These are phyloP conservation scores for Dissophora globulifera DNA, from an alignment of 192 early-diverging fungal species.

Conservation along the genomic window DNA sequence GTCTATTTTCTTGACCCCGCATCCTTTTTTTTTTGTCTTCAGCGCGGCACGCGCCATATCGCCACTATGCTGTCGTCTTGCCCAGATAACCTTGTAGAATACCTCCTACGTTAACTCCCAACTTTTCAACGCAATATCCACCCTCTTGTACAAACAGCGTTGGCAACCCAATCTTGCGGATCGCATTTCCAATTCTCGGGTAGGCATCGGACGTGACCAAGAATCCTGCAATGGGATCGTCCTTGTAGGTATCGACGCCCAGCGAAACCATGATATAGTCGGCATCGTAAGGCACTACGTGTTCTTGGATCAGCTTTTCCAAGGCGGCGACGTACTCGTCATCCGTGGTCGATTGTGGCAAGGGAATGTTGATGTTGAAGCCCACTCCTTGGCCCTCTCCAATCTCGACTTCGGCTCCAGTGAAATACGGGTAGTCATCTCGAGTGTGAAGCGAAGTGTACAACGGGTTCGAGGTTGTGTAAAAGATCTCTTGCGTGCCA, in stretches of 20 bases:
- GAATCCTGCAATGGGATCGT: slow-evolving; percentile 63
- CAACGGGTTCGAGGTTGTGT: slow-evolving; percentile 63
- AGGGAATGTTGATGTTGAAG: slow-evolving; percentile 75
- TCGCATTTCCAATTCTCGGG: slow-evolving; percentile 49
- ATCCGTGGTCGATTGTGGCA: slow-evolving; percentile 63
- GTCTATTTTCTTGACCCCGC: too few relatives aligned
- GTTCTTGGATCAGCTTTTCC: slow-evolving; percentile 49
- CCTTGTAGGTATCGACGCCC: slow-evolving; percentile 73
- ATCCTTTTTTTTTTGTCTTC: background rate
- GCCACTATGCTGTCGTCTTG: slow-evolving; percentile 2
- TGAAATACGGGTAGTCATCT: slow-evolving; percentile 74
- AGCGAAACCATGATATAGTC: slow-evolving; percentile 70
- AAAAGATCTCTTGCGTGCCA: slow-evolving; percentile 68
- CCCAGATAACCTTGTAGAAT: slow-evolving; percentile 58
- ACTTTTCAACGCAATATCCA: slow-evolving; percentile 62
- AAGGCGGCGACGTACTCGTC: slow-evolving; percentile 66
- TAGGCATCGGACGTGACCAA: slow-evolving; percentile 53
- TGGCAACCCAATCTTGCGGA: slow-evolving; percentile 53
- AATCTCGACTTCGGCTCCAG: slow-evolving; percentile 62
- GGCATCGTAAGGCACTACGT: slow-evolving; percentile 61
- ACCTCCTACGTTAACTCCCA: slow-evolving; percentile 59
- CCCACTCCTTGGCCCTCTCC: slow-evolving; percentile 71
- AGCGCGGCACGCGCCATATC: too few relatives aligned
- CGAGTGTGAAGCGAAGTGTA: slow-evolving; percentile 71
- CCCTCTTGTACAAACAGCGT: slow-evolving; percentile 67